Base-by-base conservation (phyloP, 139 green algal species). In the Chlorella sp. region DNA sequence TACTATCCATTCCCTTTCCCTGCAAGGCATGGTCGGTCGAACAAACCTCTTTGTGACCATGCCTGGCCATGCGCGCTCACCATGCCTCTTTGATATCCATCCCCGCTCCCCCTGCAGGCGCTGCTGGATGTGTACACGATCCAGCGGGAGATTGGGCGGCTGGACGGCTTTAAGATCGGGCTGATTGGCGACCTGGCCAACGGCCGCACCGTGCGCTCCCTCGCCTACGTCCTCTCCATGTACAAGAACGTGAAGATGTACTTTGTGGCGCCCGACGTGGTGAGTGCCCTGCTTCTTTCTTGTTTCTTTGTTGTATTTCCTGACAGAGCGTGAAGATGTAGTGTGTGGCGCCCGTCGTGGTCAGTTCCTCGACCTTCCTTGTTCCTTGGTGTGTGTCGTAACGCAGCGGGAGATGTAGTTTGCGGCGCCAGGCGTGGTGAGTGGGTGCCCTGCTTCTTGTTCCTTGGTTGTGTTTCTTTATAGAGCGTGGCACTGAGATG, bases 81-180 rank as follows among this genome's bases (percentile, higher is more conserved):
- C 37, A 11, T 28, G 0, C 77, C 14, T 22, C 15, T 22, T 60
- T 19, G 36, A 7, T n/a, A 14, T 1, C 77, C 37, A 19, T n/a
- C 64, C 57, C 36, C 21, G 1, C 57, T 36, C 57, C 36, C 11
- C 34, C 15, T 24, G 64, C 95, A 99, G 96, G 98, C 98, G 1
- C 94, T 99, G 82, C 94, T 99, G 48, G 98, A 99, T 91, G 93
- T 98, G 36, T 99, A 99, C 94, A 99, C 98, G 88, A 99, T 99
- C 90, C 91, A 97, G 79, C 96, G 96, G 24, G 98, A 99, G 94
- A 91, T 99, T 12, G 97, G 98, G 11, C 89, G 96, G 9, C 91
- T 99, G 71, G 94, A 99, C 69, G 92, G 97, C 85, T 94, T 99
- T 85, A 96, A 94, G 60, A 96, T 99, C 32, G 98, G 94, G 42